A percentile compares a stretch with the other conserved stretches of the same genome.
phyloP scores from a whole-genome alignment of 345 rosid genomes.

The Boechera divaricarpa region DNA sequence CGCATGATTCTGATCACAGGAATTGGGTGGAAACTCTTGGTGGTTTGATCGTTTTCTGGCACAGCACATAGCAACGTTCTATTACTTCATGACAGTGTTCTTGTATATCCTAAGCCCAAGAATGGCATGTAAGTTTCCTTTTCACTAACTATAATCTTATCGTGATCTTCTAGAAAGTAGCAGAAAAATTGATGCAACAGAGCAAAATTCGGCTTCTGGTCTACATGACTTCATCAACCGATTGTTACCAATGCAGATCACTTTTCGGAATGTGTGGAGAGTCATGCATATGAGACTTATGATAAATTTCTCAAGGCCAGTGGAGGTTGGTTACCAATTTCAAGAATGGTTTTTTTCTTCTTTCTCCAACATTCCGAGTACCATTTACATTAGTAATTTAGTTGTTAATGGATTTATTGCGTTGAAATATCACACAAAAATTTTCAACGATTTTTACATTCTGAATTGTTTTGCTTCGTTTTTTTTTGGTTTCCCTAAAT shows the following conservation, averaged over 20 bases:
- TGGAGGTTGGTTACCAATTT: conserved; percentile 64
- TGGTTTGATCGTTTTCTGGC: conserved; percentile 97
- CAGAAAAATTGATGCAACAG: not conserved
- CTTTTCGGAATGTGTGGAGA: conserved; percentile 93
- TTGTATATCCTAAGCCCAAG: conserved; percentile 94
- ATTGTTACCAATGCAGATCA: conserved; percentile 66
- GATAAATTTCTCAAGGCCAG: conserved; percentile 88
- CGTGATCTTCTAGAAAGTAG: not conserved
- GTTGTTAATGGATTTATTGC: not conserved
- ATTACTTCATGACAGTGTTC: conserved; percentile 86
- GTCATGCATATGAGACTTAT: conserved; percentile 90
- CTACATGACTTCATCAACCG: conserved; percentile 15
- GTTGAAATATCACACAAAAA: not conserved
- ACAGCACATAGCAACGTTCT: conserved; percentile 75
- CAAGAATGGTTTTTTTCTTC: not conserved
- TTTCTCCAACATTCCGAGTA: not conserved
- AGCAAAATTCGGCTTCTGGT: not conserved
- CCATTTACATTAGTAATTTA: not conserved
- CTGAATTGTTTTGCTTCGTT: not conserved
- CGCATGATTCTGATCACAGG: conserved; percentile 57
- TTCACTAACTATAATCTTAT: not conserved
- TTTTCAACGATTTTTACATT: conserved; percentile 1
- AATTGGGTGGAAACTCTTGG: conserved; percentile 94
- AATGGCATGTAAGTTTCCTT: conserved; percentile 88
- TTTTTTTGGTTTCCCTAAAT: conserved; percentile 20